Base-by-base conservation (phyloP, 2,329 filamentous ascomycete genomes). In the Bipolaris sorokiniana region DNA sequence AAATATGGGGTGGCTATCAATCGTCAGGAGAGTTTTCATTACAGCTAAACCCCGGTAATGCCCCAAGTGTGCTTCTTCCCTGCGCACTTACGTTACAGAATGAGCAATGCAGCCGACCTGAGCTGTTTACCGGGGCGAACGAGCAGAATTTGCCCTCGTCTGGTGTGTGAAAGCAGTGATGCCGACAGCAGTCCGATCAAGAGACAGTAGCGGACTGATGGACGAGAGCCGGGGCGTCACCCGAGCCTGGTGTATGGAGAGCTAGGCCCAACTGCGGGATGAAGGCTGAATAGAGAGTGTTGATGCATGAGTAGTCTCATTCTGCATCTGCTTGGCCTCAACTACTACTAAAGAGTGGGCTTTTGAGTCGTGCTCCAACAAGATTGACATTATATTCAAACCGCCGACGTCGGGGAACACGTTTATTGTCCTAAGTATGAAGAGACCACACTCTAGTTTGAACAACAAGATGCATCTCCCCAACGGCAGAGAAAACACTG, bases 41-140 rank as follows among this genome's bases (percentile, higher is more conserved):
- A 70, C 66, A 28, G 37, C 64, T 61, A 67, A 70, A 66, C n/a
- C 55, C 42, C 51, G 31, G 54, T 70, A 67, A 16, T 58, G 47
- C 41, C 16, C 53, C 54, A 51, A 22, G 22, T 46, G 46, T 20
- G 45, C 15, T 36, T 18, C 41, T 47, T 15, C 31, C 37, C 56
- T 54, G 22, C 50, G 46, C 48, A 48, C 53, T 66, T 65, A 66
- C 62, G 62, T 66, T 58, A 65, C 51, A 48, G 40, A 31, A 62
- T 62, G 49, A 53, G 34, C 54, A 48, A 54, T 48, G n/a, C 40
- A 22, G 50, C 40, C 54, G 38, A 28, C 38, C 40, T 13, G 10
- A 36, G 22, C 18, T 40, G 22, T 26, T 36, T 36, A 7, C 54
- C 38, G 36, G 42, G 36, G 48, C 31, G 31, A 44, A 47, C 23